A percentile compares a stretch with the other conserved stretches of the same genome.
Conservation (phyloP, 108 stramenopile genomes). For the Cylindrotheca fusiformis region DNA sequence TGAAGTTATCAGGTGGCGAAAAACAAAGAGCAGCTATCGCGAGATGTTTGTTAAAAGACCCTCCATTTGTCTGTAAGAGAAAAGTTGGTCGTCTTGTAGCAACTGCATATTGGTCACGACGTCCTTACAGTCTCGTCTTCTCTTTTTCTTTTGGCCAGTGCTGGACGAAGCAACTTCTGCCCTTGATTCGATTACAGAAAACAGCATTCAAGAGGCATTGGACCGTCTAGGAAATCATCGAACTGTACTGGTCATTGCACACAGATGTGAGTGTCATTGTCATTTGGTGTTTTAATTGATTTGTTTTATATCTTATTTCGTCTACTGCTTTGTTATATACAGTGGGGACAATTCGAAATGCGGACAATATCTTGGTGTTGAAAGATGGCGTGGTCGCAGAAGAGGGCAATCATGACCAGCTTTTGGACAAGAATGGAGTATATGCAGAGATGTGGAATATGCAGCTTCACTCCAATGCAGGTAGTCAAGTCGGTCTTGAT, state of each 20-base stretch:
- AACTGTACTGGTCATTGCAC: slow-evolving; percentile 96
- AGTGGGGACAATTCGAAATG: slow-evolving; percentile 91
- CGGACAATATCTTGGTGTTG: slow-evolving; percentile 96
- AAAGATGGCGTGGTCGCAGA: slow-evolving; percentile 91
- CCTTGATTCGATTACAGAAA: slow-evolving; percentile 85
- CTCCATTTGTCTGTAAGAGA: slow-evolving; percentile 79
- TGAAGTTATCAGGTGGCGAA: slow-evolving; percentile 85
- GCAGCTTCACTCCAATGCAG: slow-evolving; percentile 40
- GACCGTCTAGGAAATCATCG: slow-evolving; percentile 84
- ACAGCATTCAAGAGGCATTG: slow-evolving; percentile 93
- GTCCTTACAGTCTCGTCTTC: not conserved
- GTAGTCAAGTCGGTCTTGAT: no score
- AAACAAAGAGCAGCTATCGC: slow-evolving; percentile 78
- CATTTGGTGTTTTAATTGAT: no score
- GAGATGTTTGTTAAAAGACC: slow-evolving; percentile 92
- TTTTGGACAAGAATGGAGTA: slow-evolving; percentile 69
- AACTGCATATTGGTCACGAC: not conserved
- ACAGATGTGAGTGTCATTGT: slow-evolving; percentile 43
- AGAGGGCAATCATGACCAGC: slow-evolving; percentile 94
- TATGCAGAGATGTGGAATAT: slow-evolving; percentile 93
- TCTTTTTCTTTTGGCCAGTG: slow-evolving; percentile 13
- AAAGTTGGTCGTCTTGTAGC: not conserved
- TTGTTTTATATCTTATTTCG: no score
- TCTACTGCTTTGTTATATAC: not conserved
- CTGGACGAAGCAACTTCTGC: slow-evolving; percentile 65